Evolutionary conservation across 768 basidiomycete species (phyloP), one percentile per base, ranked within the genome.

Genomic region (Multifurca ochricompacta): DNA sequence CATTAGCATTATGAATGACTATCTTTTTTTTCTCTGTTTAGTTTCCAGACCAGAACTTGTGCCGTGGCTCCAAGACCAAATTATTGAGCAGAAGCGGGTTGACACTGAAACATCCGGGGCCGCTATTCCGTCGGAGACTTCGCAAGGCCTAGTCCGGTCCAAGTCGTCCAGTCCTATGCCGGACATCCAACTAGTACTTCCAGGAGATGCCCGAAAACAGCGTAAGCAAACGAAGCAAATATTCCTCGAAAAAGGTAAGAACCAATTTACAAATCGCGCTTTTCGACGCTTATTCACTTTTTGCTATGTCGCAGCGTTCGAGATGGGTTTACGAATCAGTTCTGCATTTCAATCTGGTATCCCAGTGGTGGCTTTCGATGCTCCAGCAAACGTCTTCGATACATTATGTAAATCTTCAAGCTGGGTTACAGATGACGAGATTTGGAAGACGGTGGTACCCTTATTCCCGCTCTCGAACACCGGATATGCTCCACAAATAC

Each of bases 381-480:
- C 90, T 9, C 70, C 80, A 1, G 66, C 74, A 0, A 54, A 69
- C 6, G 74, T 80, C 1, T 89, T 89, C 58, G 85, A 88, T 43
- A 62, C 72, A 2, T 77, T 91, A 73, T 73, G 74, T 27, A 76
- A 72, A 63, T 79, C 66, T 32, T 64, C 79, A 3, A 65, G 70
- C 14, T 91, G 89, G 89, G 68, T 89, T 23, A 75, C 75, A 4
- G 86, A 88, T 56, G 89, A 91, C 40, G 86, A 90, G 35, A 71
- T 74, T 0, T 88, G 89, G 86, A 84, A 81, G 67, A 55, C 71
- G 2, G 73, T 89, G 35, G 64, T 74, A 6, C 70, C 74, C 0
- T 66, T 68, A 8, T 84, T 88, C 66, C 80, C 83, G 0, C 68
- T 75, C 25, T 73, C 78, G 41, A 77, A 79, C 48, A 71, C 77